These are phyloP conservation scores for Colletotrichum lentis DNA, from an alignment of 2,329 filamentous ascomycete genomes.

Conservation along the genomic window DNA sequence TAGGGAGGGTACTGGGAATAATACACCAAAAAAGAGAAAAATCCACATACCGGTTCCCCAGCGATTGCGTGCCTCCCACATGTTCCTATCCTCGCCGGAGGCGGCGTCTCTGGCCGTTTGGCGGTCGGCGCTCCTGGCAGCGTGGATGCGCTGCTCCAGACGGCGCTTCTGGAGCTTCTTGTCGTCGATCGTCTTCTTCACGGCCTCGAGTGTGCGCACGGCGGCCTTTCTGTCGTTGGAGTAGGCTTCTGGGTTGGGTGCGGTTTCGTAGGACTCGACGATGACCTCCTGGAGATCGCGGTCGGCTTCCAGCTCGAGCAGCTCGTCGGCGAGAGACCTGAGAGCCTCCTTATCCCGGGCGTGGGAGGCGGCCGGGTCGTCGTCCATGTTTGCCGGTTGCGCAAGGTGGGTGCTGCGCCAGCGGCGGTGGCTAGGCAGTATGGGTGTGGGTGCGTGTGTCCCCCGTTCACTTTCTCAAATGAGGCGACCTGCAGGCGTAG, in stretches of 20 bases:
- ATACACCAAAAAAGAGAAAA: neutral
- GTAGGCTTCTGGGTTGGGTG: slow-evolving; percentile 5
- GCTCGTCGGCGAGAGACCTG: slow-evolving; percentile 12
- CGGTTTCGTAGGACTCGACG: slow-evolving; percentile 20
- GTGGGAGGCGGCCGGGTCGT: slow-evolving; percentile 10
- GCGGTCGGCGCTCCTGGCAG: slow-evolving; percentile 11
- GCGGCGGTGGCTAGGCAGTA: neutral
- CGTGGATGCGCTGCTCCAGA: slow-evolving; percentile 23
- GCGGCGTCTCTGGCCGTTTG: slow-evolving; percentile 14
- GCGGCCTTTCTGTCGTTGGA: slow-evolving; percentile 6
- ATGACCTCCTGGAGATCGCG: slow-evolving; percentile 16
- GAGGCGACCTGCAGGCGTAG: slow-evolving; percentile 35
- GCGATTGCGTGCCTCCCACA: slow-evolving; percentile 3
- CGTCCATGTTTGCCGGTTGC: slow-evolving; percentile 25
- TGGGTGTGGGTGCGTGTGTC: neutral
- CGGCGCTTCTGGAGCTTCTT: slow-evolving; percentile 23
- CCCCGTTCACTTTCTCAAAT: slow-evolving; percentile 7
- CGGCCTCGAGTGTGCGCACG: neutral
- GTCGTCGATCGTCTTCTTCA: slow-evolving; percentile 9
- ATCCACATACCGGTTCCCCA: slow-evolving; percentile 25
- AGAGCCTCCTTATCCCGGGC: slow-evolving; percentile 27
- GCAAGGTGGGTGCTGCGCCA: neutral
- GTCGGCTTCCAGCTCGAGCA: slow-evolving; percentile 31
- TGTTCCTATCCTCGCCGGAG: slow-evolving; percentile 3
- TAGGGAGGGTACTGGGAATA: neutral